Evolutionary conservation across 352 stramenopile species (phyloP).

Genomic region (Globisporangium iwayamae): DNA sequence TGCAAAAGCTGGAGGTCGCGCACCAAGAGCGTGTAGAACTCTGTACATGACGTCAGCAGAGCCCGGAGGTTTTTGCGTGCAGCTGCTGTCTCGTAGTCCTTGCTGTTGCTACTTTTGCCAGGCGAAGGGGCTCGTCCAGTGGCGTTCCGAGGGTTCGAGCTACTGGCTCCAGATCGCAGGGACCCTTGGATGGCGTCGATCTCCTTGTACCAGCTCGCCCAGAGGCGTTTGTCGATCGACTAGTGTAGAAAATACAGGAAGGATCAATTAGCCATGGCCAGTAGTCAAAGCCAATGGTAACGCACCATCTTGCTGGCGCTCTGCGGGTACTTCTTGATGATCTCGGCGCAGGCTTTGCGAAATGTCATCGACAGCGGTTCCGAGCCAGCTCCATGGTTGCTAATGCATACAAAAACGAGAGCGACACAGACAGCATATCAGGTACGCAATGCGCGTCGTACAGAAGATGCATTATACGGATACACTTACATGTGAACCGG

Average conservation of each 20-base stretch:
- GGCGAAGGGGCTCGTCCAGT: constrained; percentile 2
- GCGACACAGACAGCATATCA: not conserved
- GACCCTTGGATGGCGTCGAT: constrained; percentile 32
- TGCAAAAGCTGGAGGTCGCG: not conserved
- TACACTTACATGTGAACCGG: constrained; percentile 4
- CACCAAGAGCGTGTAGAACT: constrained; percentile 16
- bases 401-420: not conserved
- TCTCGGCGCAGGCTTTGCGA: constrained; percentile 30
- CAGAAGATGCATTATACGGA: too few relatives aligned
- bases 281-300: not conserved
- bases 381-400: not conserved
- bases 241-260: constrained; percentile 15
- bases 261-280: not conserved
- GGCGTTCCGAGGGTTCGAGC: constrained; percentile 13
- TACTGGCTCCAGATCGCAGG: not conserved
- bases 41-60: constrained; percentile 7
- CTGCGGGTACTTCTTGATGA: constrained; percentile 33
- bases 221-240: constrained; percentile 54
- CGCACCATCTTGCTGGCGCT: constrained; percentile 33
- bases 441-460: not conserved
- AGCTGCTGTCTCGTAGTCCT: not conserved
- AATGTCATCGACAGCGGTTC: constrained; percentile 15
- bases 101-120: not conserved
- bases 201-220: constrained; percentile 63
- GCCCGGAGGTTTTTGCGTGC: constrained; percentile 1